Percentiles rank a stretch among this genome's conserved stretches.
Evolutionary conservation across 257 asterid genomes (phyloP).

Genomic region (Solanum okadae): DNA sequence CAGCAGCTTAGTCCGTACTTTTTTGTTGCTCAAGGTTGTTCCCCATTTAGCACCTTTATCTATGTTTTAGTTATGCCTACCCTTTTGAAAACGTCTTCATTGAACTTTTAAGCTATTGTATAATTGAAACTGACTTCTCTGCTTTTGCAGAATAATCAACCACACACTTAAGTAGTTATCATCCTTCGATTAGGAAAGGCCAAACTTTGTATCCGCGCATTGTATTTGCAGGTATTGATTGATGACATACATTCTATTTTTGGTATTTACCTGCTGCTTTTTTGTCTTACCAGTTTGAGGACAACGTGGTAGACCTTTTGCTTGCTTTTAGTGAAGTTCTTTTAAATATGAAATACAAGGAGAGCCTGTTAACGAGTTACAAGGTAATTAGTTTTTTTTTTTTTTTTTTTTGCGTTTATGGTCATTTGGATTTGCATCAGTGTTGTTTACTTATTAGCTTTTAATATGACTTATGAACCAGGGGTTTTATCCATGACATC

Average conservation of each 20-base stretch:
- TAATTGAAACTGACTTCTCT: not conserved
- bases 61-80: not conserved
- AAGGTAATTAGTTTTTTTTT: slow-evolving; percentile 26
- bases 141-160: slow-evolving; percentile 73
- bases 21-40: slow-evolving; percentile 81
- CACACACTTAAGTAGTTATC: slow-evolving; percentile 79
- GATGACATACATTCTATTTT: not conserved
- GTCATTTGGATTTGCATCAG: not conserved
- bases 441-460: not conserved
- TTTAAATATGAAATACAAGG: slow-evolving; percentile 58
- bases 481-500: slow-evolving; percentile 86
- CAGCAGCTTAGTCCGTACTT: slow-evolving; percentile 86
- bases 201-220: slow-evolving; percentile 92
- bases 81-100: not conserved
- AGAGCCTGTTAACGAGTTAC: slow-evolving; percentile 47
- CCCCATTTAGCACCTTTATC: not conserved
- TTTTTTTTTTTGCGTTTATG: not conserved
- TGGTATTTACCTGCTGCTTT: not conserved
- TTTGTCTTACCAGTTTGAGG: slow-evolving; percentile 59
- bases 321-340: slow-evolving; percentile 64
- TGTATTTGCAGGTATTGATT: slow-evolving; percentile 72
- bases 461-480: slow-evolving; percentile 16
- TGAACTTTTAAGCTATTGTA: not conserved
- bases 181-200: slow-evolving; percentile 94
- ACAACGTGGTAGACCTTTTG: slow-evolving; percentile 47